Evolutionary conservation across 306 rosid genomes (phyloP).

Genomic region (Acacia confusa): DNA sequence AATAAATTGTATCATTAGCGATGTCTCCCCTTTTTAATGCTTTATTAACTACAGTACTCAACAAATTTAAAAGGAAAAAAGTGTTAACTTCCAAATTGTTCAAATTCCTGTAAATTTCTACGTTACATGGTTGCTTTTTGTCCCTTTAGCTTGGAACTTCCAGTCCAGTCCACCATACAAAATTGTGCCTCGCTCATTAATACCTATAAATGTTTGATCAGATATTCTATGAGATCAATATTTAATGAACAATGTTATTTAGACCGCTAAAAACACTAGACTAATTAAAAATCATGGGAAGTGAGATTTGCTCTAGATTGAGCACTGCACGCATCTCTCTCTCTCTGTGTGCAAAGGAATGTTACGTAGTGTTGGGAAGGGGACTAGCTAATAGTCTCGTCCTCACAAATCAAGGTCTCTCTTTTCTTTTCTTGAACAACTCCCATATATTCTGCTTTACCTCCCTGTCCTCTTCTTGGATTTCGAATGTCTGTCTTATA

Average conservation of each 20-base stretch:
- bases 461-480: conserved; percentile 55
- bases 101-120: conserved; percentile 37
- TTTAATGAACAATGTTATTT: not conserved
- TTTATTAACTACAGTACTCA: not conserved
- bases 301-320: conserved; percentile 51
- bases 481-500: conserved; percentile 53
- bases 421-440: conserved; percentile 51
- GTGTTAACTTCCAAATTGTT: conserved; percentile 40
- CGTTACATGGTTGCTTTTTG: conserved; percentile 51
- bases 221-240: not conserved
- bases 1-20: not conserved
- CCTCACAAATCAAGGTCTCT: not conserved
- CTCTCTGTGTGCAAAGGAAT: conserved; percentile 35
- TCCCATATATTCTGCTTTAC: conserved; percentile 42
- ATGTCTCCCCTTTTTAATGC: not conserved
- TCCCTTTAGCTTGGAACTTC: conserved; percentile 55
- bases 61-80: not conserved
- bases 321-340: conserved; percentile 31
- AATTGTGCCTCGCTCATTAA: not conserved
- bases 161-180: conserved; percentile 6
- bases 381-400: not conserved
- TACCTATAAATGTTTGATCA: not conserved
- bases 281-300: conserved; percentile 18
- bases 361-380: conserved; percentile 31
- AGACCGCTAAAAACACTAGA: not conserved